Conservation (phyloP, 2,329 filamentous ascomycete species). For the Aspergillus sojae region DNA sequence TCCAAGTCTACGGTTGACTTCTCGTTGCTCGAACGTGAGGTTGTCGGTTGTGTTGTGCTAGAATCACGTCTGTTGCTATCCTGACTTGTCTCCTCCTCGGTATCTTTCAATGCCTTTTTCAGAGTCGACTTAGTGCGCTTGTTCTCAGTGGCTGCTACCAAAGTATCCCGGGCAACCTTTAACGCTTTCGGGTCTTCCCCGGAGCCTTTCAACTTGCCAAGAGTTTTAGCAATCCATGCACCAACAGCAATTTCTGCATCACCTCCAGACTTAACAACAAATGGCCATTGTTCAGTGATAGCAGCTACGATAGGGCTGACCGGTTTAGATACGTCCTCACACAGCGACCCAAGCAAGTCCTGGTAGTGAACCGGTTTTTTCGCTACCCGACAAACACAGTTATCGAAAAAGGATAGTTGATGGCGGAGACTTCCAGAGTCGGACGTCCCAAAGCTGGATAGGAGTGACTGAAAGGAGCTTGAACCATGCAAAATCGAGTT, state of each 20-base stretch:
- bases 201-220: conserved; percentile 57
- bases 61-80: conserved; percentile 19
- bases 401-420: conserved; percentile 76
- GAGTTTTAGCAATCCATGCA: conserved; percentile 60
- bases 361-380: conserved; percentile 81
- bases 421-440: conserved; percentile 33
- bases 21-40: conserved; percentile 11
- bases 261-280: conserved; percentile 58
- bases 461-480: conserved; percentile 41
- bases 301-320: conserved; percentile 69
- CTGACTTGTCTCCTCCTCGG: conserved; percentile 16
- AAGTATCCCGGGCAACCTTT: conserved; percentile 47
- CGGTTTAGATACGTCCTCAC: conserved; percentile 36
- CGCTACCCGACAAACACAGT: conserved; percentile 75
- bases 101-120: conserved; percentile 32
- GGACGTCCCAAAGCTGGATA: conserved; percentile 40
- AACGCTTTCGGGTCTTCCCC: conserved; percentile 55
- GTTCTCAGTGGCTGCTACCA: conserved; percentile 44
- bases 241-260: conserved; percentile 53
- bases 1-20: conserved; percentile 50
- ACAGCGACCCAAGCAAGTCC: conserved; percentile 48
- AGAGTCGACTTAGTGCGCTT: conserved; percentile 43
- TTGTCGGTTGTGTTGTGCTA: conserved; percentile 18
- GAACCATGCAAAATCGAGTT: conserved; percentile 39
- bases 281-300: conserved; percentile 77